These are phyloP conservation scores for Durusdinium trenchii DNA, from an alignment of 73 alveolate species.

Conservation along the genomic window DNA sequence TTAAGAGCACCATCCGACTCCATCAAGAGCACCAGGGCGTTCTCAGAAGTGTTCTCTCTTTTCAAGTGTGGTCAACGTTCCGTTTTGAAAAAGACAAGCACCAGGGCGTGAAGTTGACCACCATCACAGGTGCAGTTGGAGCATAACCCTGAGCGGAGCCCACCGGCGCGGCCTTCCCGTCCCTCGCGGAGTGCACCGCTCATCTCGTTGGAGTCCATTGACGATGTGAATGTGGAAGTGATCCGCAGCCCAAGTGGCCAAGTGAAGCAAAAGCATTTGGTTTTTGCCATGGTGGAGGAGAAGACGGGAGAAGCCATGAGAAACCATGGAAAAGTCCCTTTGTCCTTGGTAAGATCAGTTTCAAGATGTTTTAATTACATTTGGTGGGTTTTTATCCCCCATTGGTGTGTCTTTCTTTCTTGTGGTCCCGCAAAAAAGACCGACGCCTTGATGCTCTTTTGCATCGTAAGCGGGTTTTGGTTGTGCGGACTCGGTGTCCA, in stretches of 20 bases:
- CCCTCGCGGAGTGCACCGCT: conserved; percentile 53
- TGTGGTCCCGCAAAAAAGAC: too few species aligned
- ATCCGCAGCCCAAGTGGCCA: conserved; percentile 1
- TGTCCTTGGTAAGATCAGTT: neutral
- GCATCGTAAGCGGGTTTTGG: neutral
- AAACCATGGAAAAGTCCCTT: too few species aligned
- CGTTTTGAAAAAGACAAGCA: too few species aligned
- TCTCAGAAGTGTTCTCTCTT: too few species aligned
- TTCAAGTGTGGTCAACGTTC: too few species aligned
- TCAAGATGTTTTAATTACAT: neutral
- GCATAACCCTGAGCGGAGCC: neutral
- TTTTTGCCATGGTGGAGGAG: conserved; percentile 29
- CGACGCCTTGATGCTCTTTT: neutral
- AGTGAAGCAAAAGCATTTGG: conserved; percentile 51
- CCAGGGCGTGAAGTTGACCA: too few species aligned
- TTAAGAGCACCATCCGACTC: too few species aligned
- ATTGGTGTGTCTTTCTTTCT: neutral
- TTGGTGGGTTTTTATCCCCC: neutral
- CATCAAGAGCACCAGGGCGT: too few species aligned
- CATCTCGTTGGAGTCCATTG: conserved; percentile 50
- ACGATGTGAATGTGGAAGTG: conserved; percentile 24
- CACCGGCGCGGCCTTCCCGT: neutral
- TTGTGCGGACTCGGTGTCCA: neutral
- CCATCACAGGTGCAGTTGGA: too few species aligned
- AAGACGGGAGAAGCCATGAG: too few species aligned